Conservation (phyloP, 1,139 yeast species). For the Martiniozyma asiatica region DNA sequence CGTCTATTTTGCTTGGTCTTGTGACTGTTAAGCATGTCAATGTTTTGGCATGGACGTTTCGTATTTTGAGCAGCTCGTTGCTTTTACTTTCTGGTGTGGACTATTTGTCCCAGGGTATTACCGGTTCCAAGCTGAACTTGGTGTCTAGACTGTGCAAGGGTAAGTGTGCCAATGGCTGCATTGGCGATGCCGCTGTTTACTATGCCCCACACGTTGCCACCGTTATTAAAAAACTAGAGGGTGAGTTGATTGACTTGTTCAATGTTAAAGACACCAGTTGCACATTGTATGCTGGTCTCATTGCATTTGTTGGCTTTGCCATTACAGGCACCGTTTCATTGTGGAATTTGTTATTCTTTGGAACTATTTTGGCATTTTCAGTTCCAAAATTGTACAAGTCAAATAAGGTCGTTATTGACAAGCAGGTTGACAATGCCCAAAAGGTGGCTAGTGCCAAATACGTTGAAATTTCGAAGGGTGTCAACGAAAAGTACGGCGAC, state of each 20-base stretch:
- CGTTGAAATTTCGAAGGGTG: conserved; percentile 36
- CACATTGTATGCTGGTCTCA: conserved; percentile 64
- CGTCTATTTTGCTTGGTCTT: conserved; percentile 46
- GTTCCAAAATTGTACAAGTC: conserved; percentile 63
- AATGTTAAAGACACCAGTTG: conserved; percentile 57
- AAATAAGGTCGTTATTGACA: conserved; percentile 75
- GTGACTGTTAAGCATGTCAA: conserved; percentile 59
- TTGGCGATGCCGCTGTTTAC: conserved; percentile 29
- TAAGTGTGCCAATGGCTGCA: conserved; percentile 19
- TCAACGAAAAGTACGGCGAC: conserved; percentile 41
- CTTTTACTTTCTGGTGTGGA: conserved; percentile 56
- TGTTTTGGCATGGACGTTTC: conserved; percentile 57
- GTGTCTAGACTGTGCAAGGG: conserved; percentile 53
- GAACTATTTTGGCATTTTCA: conserved; percentile 57
- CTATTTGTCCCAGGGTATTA: conserved; percentile 50
- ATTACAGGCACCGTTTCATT: conserved; percentile 70
- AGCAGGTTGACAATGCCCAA: conserved; percentile 47
- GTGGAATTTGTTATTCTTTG: conserved; percentile 48
- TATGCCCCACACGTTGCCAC: conserved; percentile 34
- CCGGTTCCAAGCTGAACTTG: conserved; percentile 67
- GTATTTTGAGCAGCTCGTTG: conserved; percentile 30
- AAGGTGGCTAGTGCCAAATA: conserved; percentile 46
- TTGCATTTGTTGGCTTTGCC: conserved; percentile 53
- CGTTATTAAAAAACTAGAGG: conserved; percentile 32
- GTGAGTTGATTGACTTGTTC: conserved; percentile 43